Base-by-base conservation (phyloP, 768 basidiomycete species). In the Lyophyllum atratum region DNA sequence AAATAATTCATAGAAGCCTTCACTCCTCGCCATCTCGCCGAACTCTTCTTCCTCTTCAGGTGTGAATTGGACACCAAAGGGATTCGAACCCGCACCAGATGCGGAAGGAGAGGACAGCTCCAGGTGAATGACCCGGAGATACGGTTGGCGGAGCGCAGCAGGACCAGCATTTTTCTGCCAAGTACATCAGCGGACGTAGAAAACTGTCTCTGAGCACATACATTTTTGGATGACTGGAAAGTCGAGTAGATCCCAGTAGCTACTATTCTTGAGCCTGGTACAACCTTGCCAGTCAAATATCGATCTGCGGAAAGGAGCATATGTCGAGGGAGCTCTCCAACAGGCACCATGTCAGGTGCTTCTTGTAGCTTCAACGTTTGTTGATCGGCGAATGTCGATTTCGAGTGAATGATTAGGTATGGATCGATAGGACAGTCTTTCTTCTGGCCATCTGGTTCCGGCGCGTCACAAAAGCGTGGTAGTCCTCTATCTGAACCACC, bases 21-120 rank as follows among this genome's bases (percentile, higher is more conserved):
- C 90, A 59, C 88, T 88, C 62, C 95, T 80, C 5, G 93, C 87
- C 85, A 98, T 90, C 69, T 92, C 86, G 25, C 85, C 86, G 62
- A 98, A 98, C 65, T 98, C 95, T 66, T 98, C 97, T 68, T 98
- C 97, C 70, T 98, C 97, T 66, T 98, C 92, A 0, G 96, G 90
- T 0, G 92, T 85, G 69, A 98, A 99, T 61, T 89, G 89, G 14
- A 86, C 79, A 22, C 94, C 93, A 65, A 93, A 93, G 0, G 92
- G 92, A 69, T 93, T 94, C 4, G 88, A 82, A 8, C 85, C 85
- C 0, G 86, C 78, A 8, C 88, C 81, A 7, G 85, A 79, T 7
- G 87, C 76, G 24, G 88, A 85, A 21, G 90, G 87, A 0, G 90
- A 89, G 39, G 95, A 93, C 53, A 95, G 72, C 64, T 98, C 97